Base-by-base conservation (phyloP, 2,329 filamentous ascomycete genomes). In the Cytospora piceae region DNA sequence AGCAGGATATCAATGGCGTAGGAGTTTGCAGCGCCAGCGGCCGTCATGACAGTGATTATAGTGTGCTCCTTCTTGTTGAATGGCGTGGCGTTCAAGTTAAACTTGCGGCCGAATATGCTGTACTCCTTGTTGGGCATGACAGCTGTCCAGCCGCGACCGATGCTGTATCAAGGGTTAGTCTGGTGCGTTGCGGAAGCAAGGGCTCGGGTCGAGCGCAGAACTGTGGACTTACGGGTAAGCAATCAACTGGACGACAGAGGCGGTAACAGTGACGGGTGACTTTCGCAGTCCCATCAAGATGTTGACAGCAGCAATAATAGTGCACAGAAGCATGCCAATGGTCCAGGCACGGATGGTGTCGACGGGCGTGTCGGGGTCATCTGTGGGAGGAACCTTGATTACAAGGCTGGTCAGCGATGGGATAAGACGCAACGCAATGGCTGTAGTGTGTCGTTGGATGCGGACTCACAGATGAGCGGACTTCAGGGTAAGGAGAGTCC, bases 1-100 rank as follows among this genome's bases (percentile, higher is more conserved):
- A 78, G 73, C 27, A 79, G 69, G 58, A 80, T 76, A 62, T 78
- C 75, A 46, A 77, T 78, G 49, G 76, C 74, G 61, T 79, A 78
- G 55, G 73, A 75, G 53, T 24, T 63, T 9, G 51, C 27, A 4
- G 61, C 52, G 5, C 54, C 61, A 31, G 52, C 61, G 9, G 52
- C 79, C 22, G 81, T 79, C 68, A 71, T 70, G 22, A 71, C 67
- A 12, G 68, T 68, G 17, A 75, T 71, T 4, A 76, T 68, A 12
- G 71, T 69, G 69, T 76, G 74, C 67, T 76, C 75, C 63, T 76
- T 77, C 61, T 72, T 71, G 61, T 73, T 76, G 60, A 76, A 75
- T 3, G 74, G 74, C 12, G 72, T 69, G 3, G 75, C 71, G 37
- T 75, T 75, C 9, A 73, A 64, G 11, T 71, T 70, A 70, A 71